phyloP scores from a whole-genome alignment of 306 rosid genomes.

The Lathyrus sativus region DNA sequence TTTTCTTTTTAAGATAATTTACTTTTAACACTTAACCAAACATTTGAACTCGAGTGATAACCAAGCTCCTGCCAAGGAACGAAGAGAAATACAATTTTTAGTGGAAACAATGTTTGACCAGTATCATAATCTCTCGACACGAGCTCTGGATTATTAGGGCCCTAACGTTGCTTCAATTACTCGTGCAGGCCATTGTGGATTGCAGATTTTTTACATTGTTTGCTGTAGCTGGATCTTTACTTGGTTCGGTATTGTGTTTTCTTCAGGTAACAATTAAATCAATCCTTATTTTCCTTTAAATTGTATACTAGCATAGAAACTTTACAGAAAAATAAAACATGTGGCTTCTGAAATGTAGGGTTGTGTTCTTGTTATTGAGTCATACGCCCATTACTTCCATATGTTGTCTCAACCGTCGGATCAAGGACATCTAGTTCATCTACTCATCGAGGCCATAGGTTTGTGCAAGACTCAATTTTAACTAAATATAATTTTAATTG shows the following conservation, averaged over 20 bases:
- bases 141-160: no score
- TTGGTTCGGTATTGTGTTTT: constrained; percentile 51
- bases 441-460: constrained; percentile 54
- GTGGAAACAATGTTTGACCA: no score
- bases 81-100: no score
- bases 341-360: constrained; percentile 41
- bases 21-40: no score
- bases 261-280: constrained; percentile 38
- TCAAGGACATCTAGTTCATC: constrained; percentile 43
- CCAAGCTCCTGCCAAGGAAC: no score
- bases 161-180: constrained; percentile 6
- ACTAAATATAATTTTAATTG: no score
- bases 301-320: not conserved
- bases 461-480: not conserved
- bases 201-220: constrained; percentile 52
- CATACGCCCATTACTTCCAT: constrained; percentile 42
- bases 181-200: constrained; percentile 48
- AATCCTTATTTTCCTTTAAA: not conserved
- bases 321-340: not conserved
- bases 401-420: constrained; percentile 37
- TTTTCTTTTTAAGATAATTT: no score
- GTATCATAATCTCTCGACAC: no score
- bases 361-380: constrained; percentile 37
- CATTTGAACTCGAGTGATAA: no score
- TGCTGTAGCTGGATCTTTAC: constrained; percentile 49